These are phyloP conservation scores for Basidiobolus meristosporus DNA, from an alignment of 371 early-diverging fungal species.

Conservation along the genomic window DNA sequence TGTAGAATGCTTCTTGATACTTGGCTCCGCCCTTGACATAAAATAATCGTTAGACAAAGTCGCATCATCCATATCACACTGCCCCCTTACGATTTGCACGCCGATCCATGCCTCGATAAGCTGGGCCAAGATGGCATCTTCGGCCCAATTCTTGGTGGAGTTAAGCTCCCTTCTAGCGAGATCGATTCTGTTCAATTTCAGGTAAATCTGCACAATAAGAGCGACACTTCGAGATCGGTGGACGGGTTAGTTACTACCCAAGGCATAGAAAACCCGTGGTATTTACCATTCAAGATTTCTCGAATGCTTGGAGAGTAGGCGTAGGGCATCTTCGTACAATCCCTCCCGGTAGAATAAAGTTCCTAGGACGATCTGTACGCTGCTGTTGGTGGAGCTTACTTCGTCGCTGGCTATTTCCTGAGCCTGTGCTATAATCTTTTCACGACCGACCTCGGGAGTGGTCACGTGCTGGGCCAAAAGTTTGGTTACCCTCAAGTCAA, in stretches of 20 bases:
- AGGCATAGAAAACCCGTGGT: neutral
- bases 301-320: neutral
- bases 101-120: constrained; percentile 84
- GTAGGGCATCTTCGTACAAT: constrained; percentile 9
- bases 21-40: constrained; percentile 52
- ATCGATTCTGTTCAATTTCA: constrained; percentile 67
- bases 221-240: constrained; percentile 25
- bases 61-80: neutral
- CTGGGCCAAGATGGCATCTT: constrained; percentile 81
- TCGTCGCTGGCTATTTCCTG: constrained; percentile 19
- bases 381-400: constrained; percentile 9
- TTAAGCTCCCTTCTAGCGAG: constrained; percentile 67
- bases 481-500: constrained; percentile 28
- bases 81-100: constrained; percentile 27
- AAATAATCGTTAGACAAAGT: constrained; percentile 2
- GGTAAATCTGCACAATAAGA: constrained; percentile 54
- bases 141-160: constrained; percentile 60
- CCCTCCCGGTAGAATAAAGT: constrained; percentile 20
- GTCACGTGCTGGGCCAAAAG: constrained; percentile 27
- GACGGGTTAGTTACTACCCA: neutral
- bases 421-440: constrained; percentile 14
- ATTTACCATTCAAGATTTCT: constrained; percentile 1
- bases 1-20: constrained; percentile 75
- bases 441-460: constrained; percentile 12
- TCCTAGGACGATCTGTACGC: constrained; percentile 21